phyloP scores from a whole-genome alignment of 2,329 filamentous ascomycete genomes.

The Pseudocercospora ulei region DNA sequence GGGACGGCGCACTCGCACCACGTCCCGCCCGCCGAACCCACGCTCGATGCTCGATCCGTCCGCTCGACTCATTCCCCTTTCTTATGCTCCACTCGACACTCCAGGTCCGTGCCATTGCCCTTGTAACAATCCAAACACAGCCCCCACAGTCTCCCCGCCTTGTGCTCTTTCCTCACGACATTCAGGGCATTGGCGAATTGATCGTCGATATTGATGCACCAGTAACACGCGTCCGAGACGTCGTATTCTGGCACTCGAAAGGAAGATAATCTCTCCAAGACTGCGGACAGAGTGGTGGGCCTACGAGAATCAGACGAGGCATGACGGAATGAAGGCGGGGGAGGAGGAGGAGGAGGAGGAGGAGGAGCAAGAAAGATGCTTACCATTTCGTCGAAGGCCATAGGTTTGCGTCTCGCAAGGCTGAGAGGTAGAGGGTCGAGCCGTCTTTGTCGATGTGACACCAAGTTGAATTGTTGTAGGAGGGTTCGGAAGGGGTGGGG shows the following conservation, averaged over 20 bases:
- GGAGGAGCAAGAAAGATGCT: no score
- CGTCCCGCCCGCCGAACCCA: neutral
- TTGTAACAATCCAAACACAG: slow-evolving; percentile 31
- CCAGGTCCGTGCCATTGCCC: slow-evolving; percentile 17
- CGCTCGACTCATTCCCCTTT: slow-evolving; percentile 13
- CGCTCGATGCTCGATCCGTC: no score
- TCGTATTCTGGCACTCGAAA: slow-evolving; percentile 28
- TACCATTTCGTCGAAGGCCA: slow-evolving; percentile 28
- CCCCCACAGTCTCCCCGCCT: slow-evolving; percentile 26
- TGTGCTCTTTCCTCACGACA: slow-evolving; percentile 22
- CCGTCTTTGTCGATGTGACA: slow-evolving; percentile 26
- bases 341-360: no score
- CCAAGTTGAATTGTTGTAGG: slow-evolving; percentile 1
- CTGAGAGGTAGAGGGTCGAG: slow-evolving; percentile 23
- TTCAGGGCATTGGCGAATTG: slow-evolving; percentile 20
- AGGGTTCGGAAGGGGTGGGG: slow-evolving; percentile 17
- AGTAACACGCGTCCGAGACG: slow-evolving; percentile 27
- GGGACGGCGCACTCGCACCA: neutral
- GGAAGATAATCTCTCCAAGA: slow-evolving; percentile 3
- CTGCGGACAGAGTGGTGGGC: neutral
- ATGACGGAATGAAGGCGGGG: no score
- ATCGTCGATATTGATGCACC: slow-evolving; percentile 25
- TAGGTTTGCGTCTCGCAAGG: slow-evolving; percentile 25
- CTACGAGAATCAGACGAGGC: no score
- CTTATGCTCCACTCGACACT: slow-evolving; percentile 28